phyloP scores from a whole-genome alignment of 108 stramenopile genomes.

The Nannochloropsis granulata region DNA sequence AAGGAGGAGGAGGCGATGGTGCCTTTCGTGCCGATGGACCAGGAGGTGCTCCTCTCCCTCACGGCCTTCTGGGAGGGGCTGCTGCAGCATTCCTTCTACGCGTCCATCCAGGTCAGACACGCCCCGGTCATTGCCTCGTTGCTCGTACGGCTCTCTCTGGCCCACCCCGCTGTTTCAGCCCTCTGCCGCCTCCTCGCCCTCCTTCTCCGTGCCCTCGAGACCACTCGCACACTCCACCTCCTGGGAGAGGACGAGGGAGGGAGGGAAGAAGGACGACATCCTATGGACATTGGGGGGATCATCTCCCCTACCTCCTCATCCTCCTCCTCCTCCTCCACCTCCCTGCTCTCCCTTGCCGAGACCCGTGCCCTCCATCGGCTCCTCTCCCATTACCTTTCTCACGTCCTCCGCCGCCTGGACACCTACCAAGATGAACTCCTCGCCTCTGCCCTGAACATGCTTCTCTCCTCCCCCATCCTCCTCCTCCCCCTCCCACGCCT shows the following conservation, averaged over 20 bases:
- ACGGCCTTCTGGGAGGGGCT: background rate
- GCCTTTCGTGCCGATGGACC: background rate
- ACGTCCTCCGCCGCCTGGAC: background rate
- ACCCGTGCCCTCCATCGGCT: background rate
- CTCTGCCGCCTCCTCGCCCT: background rate
- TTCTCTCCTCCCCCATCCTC: constrained; percentile 15
- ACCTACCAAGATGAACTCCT: constrained; percentile 27
- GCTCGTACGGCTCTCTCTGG: background rate
- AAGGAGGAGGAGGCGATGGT: background rate
- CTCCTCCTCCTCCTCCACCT: background rate
- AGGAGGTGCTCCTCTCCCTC: background rate
- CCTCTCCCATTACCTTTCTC: background rate
- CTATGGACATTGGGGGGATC: background rate
- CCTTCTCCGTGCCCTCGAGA: background rate
- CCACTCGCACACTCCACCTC: background rate
- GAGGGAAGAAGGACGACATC: no score
- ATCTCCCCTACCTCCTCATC: background rate
- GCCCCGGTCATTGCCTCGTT: background rate
- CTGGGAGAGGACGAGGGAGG: no score
- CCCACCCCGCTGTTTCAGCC: background rate
- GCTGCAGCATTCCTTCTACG: background rate
- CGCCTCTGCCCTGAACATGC: constrained; percentile 9
- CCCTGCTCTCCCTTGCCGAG: background rate
- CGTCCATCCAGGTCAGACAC: background rate
- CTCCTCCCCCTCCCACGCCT: constrained; percentile 4